Evolutionary conservation across 2,329 filamentous ascomycete genomes (phyloP).

Genomic region (Madurella mycetomatis): DNA sequence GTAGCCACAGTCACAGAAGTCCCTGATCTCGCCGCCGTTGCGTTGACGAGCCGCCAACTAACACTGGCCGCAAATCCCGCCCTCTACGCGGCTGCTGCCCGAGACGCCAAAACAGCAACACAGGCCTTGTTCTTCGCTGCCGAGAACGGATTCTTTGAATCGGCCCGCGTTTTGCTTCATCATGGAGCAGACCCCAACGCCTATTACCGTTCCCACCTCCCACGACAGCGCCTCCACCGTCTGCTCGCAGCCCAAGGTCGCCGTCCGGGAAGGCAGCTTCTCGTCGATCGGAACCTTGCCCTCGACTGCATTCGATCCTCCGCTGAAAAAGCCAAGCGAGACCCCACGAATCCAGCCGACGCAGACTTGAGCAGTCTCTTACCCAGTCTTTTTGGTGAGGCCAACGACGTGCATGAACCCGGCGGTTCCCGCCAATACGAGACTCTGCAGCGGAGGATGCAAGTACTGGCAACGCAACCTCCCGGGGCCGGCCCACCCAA

Average conservation of each 20-base stretch:
- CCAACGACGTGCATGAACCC: background rate
- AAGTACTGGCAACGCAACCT: background rate
- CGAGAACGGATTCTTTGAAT: background rate
- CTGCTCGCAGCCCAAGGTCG: too few relatives aligned
- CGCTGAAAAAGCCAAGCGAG: too few relatives aligned
- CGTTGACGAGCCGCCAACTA: background rate
- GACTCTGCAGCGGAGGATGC: background rate
- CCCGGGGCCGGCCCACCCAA: background rate
- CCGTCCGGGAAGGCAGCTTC: background rate
- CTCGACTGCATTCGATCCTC: too few relatives aligned
- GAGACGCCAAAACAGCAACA: background rate
- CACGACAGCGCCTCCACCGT: background rate
- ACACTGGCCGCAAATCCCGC: background rate
- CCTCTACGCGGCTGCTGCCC: background rate
- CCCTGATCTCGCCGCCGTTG: background rate
- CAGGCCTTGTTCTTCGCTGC: background rate
- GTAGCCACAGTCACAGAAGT: too few relatives aligned
- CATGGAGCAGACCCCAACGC: background rate
- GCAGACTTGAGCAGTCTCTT: too few relatives aligned
- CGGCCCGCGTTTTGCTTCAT: background rate
- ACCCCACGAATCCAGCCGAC: too few relatives aligned
- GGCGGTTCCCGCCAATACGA: background rate
- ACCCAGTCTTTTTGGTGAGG: background rate
- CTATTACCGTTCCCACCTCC: background rate
- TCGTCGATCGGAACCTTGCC: background rate